A percentile compares a stretch with the other conserved stretches of the same genome.
Evolutionary conservation across 768 basidiomycete genomes (phyloP).

Genomic region (Hypsizygus marmoreus): DNA sequence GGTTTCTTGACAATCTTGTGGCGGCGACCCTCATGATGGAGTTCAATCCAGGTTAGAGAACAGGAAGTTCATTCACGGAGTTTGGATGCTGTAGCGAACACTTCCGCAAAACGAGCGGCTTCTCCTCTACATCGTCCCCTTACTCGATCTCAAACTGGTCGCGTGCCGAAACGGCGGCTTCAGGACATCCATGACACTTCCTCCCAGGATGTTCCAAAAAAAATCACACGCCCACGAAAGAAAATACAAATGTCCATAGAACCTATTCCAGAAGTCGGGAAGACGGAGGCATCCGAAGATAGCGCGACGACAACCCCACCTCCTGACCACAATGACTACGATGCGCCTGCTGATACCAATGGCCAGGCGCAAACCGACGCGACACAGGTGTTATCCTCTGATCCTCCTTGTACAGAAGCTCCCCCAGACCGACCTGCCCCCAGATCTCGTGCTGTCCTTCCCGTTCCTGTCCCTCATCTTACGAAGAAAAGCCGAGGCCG

Average conservation of each 20-base stretch:
- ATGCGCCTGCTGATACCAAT: constrained; percentile 2
- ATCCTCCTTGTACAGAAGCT: constrained; percentile 9
- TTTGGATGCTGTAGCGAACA: neutral
- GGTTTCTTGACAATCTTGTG: constrained; percentile 1
- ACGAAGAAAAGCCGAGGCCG: constrained; percentile 82
- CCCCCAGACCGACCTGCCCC: constrained; percentile 41
- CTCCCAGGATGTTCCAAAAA: constrained; percentile 9
- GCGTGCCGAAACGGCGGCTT: constrained; percentile 28
- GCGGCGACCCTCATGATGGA: constrained; percentile 1
- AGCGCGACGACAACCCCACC: neutral
- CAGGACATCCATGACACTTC: constrained; percentile 23
- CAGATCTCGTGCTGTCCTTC: constrained; percentile 56
- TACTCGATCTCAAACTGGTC: constrained; percentile 39
- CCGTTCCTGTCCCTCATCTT: constrained; percentile 73
- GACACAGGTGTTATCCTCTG: constrained; percentile 18
- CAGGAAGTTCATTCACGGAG: neutral
- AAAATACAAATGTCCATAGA: constrained; percentile 9
- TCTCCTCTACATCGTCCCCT: constrained; percentile 26
- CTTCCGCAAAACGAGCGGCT: neutral
- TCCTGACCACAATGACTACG: neutral
- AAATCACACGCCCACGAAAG: constrained; percentile 6
- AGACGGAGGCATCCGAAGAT: neutral
- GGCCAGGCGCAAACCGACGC: constrained; percentile 2
- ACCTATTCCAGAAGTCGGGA: neutral
- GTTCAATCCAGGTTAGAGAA: neutral